Evolutionary conservation across 345 rosid species (phyloP).

Genomic region (Heritiera littoralis): DNA sequence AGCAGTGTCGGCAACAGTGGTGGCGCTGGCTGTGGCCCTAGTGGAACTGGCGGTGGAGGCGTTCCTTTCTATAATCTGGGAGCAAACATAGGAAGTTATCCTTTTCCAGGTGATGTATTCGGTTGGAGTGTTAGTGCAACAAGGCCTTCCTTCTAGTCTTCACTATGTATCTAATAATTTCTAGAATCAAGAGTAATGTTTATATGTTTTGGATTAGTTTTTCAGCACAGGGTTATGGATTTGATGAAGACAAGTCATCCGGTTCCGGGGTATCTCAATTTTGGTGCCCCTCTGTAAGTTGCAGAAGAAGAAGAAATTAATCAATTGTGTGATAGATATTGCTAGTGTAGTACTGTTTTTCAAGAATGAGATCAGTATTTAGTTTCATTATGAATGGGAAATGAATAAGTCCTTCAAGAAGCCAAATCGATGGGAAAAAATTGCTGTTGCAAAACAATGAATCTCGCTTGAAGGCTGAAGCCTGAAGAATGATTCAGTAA

Average conservation of each 20-base stretch:
- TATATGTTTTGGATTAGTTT: background rate
- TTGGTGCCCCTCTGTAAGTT: background rate
- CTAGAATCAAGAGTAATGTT: background rate
- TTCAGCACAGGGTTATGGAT: background rate
- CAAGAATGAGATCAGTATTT: background rate
- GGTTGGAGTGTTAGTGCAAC: slow-evolving; percentile 45
- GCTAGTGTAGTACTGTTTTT: background rate
- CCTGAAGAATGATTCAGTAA: slow-evolving; percentile 19
- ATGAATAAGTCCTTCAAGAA: background rate
- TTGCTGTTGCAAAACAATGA: background rate
- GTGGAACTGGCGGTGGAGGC: slow-evolving; percentile 32
- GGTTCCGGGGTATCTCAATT: background rate
- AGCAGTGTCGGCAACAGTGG: slow-evolving; percentile 28
- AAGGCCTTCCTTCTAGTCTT: slow-evolving; percentile 53
- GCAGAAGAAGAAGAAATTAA: background rate
- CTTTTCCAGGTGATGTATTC: slow-evolving; percentile 51
- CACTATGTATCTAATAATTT: background rate
- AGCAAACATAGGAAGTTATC: slow-evolving; percentile 47
- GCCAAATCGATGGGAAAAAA: background rate
- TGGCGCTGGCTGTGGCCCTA: slow-evolving; percentile 28
- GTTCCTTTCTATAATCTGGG: slow-evolving; percentile 61
- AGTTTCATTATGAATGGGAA: background rate
- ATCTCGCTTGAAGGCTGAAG: background rate
- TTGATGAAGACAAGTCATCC: background rate
- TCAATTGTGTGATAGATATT: background rate